phyloP scores from a whole-genome alignment of 108 stramenopile genomes.

The Aureococcus anophagefferens region DNA sequence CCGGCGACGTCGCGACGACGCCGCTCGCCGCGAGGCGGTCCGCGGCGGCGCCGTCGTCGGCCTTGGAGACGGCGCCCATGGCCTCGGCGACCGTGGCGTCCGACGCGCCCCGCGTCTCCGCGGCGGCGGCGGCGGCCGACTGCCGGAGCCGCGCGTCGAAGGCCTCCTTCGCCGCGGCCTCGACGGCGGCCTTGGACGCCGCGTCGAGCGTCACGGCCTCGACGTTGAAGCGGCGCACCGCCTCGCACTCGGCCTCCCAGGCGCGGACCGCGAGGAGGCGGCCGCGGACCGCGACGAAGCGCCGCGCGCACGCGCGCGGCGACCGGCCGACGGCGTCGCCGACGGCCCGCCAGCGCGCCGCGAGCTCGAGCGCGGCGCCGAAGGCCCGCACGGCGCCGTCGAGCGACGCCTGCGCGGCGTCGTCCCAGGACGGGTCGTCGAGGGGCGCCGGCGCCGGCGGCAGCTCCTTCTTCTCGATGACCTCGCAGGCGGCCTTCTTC shows the following conservation, averaged over 20 bases:
- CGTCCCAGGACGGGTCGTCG: constrained; percentile 47
- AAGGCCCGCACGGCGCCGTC: background rate
- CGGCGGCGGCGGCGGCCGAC: constrained; percentile 3
- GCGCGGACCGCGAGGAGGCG: background rate
- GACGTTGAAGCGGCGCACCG: background rate
- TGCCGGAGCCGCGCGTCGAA: too few relatives aligned
- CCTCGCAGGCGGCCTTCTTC: background rate
- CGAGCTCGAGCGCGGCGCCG: background rate
- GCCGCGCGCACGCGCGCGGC: background rate
- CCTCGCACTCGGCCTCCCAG: background rate
- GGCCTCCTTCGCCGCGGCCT: constrained; percentile 30
- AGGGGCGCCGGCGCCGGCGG: background rate
- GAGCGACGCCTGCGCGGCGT: constrained; percentile 10
- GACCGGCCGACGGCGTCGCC: background rate
- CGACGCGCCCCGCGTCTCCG: constrained; percentile 15
- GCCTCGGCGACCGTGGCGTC: constrained; percentile 1
- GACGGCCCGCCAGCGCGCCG: background rate
- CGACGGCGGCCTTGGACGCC: background rate
- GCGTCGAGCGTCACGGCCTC: too few relatives aligned
- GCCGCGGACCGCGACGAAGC: background rate
- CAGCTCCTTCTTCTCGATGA: background rate
- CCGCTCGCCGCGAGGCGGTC: constrained; percentile 65
- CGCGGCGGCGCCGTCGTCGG: constrained; percentile 42
- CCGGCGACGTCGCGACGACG: constrained; percentile 75
- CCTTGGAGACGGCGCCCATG: constrained; percentile 29